Percentiles rank a stretch among this genome's conserved stretches.
phyloP scores from a whole-genome alignment of 73 alveolate genomes.

The Paramecium tetraurelia region DNA sequence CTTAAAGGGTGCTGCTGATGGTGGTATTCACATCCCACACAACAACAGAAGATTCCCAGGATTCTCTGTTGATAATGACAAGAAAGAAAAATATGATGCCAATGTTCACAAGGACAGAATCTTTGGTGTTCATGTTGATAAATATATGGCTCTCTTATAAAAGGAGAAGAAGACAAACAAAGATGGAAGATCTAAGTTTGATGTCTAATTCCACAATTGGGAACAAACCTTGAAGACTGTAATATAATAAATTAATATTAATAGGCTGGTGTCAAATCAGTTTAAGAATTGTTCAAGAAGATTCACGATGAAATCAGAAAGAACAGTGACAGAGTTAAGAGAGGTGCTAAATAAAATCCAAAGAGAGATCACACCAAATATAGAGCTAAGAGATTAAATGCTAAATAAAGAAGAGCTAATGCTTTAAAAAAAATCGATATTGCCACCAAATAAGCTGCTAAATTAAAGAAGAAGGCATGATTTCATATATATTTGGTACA shows the following conservation, averaged over 20 bases:
- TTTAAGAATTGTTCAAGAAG: conserved; percentile 93
- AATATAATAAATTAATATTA: background rate
- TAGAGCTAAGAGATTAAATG: conserved; percentile 82
- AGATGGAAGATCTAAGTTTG: conserved; percentile 74
- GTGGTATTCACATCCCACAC: conserved; percentile 99
- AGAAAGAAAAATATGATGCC: conserved; percentile 89
- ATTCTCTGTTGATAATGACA: conserved; percentile 82
- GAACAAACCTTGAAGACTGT: conserved; percentile 78
- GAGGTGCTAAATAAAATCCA: conserved; percentile 71
- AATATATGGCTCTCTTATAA: conserved; percentile 91
- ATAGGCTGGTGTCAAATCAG: conserved; percentile 74
- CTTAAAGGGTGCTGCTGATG: conserved; percentile 99
- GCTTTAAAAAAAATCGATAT: conserved; percentile 84
- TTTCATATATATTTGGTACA: background rate
- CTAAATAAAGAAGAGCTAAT: conserved; percentile 89
- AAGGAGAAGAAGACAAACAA: conserved; percentile 61
- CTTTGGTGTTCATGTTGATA: conserved; percentile 97
- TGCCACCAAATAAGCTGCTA: conserved; percentile 66
- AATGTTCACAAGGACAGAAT: conserved; percentile 97
- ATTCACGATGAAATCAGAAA: conserved; percentile 97
- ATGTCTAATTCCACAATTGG: conserved; percentile 91
- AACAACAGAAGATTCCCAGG: conserved; percentile 99
- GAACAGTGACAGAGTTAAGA: conserved; percentile 82
- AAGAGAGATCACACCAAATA: conserved; percentile 79
- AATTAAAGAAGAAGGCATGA: conserved; percentile 39